phyloP scores from a whole-genome alignment of 768 basidiomycete genomes.

The Russula earlei region DNA sequence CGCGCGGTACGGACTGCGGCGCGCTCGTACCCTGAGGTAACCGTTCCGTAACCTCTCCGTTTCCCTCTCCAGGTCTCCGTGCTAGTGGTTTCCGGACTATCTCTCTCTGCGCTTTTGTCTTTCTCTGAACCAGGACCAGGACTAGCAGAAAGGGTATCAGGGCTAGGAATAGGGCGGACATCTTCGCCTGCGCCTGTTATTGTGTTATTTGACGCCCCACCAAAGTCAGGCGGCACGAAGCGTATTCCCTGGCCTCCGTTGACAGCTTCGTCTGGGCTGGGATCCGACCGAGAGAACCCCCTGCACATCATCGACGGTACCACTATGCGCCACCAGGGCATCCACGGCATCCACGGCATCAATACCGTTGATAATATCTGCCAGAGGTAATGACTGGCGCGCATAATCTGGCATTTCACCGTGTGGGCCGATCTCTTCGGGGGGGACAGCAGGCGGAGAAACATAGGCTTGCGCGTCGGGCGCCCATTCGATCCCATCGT shows the following conservation, averaged over 20 bases:
- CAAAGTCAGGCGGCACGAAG: background rate
- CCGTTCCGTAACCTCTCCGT: background rate
- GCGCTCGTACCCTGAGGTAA: background rate
- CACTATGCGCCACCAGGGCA: constrained; percentile 12
- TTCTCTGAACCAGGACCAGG: background rate
- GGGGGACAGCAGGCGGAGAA: constrained; percentile 10
- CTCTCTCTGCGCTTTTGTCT: background rate
- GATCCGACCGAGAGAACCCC: background rate
- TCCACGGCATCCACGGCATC: background rate
- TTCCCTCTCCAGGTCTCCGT: background rate
- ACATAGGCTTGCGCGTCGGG: constrained; percentile 32
- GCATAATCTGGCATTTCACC: constrained; percentile 33
- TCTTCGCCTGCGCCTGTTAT: background rate
- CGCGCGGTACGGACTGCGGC: constrained; percentile 24
- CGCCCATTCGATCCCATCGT: constrained; percentile 48
- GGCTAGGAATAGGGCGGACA: background rate
- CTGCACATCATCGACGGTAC: constrained; percentile 16
- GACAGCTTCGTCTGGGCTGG: background rate
- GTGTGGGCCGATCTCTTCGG: constrained; percentile 36
- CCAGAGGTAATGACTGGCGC: constrained; percentile 15
- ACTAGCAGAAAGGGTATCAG: background rate
- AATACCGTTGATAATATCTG: background rate
- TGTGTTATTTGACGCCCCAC: background rate
- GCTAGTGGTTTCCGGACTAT: background rate
- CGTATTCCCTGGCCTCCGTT: constrained; percentile 2